Evolutionary conservation across 108 stramenopile species (phyloP).

Genomic region (Licmophora abbreviata): DNA sequence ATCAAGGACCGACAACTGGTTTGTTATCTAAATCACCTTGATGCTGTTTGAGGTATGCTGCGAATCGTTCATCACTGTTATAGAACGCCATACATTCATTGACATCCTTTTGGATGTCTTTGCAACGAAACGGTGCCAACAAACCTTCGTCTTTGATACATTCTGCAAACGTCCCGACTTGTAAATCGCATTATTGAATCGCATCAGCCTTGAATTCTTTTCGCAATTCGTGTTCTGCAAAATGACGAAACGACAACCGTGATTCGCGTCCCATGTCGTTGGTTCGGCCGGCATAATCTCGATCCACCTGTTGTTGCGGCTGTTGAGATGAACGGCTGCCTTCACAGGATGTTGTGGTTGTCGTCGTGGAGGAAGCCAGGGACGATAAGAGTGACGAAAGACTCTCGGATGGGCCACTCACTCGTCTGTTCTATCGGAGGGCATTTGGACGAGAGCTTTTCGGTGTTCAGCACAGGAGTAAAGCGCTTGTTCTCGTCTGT

Average conservation of each 20-base stretch:
- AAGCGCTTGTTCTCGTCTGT: conserved; percentile 60
- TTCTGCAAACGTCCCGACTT: conserved; percentile 64
- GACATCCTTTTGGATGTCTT: conserved; percentile 54
- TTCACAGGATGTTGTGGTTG: too few species aligned
- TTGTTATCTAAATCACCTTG: too few species aligned
- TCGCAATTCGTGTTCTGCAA: conserved; percentile 74
- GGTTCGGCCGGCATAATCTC: conserved; percentile 6
- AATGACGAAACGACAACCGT: conserved; percentile 49
- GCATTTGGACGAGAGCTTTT: conserved; percentile 18
- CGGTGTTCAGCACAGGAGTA: conserved; percentile 39
- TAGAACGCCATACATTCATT: conserved; percentile 78
- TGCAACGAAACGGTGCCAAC: conserved; percentile 71
- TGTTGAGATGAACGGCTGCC: too few species aligned
- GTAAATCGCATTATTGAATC: conserved; percentile 59
- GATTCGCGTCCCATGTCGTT: conserved; percentile 33
- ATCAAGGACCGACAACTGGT: too few species aligned
- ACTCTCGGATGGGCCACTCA: too few species aligned
- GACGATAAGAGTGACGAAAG: too few species aligned
- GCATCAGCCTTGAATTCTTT: conserved; percentile 75
- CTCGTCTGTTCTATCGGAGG: too few species aligned
- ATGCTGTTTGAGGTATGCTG: conserved; percentile 56
- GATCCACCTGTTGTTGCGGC: too few species aligned
- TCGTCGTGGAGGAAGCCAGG: too few species aligned
- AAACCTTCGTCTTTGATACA: conserved; percentile 80
- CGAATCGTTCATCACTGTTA: conserved; percentile 74